Evolutionary conservation across 2,329 filamentous ascomycete genomes (phyloP), one percentile per base, ranked within the genome.

Genomic region (Arthrobotrys iridis): DNA sequence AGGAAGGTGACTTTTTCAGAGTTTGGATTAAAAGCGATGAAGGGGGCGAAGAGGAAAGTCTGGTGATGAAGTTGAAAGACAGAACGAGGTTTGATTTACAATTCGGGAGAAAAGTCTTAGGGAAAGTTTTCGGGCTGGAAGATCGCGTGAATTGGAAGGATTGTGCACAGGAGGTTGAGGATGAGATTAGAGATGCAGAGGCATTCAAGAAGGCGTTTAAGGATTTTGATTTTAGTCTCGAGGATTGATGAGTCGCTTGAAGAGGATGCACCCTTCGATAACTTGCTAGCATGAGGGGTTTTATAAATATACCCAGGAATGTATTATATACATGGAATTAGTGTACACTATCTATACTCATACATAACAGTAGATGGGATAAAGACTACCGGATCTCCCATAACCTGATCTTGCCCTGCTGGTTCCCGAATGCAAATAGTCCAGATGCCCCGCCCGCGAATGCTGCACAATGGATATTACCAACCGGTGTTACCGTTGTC

Each of bases 51-150:
- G 86, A 77, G 85, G 85, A 73, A 83, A 89, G 88, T 67, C 84
- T 97, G 70, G 86, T 93, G 62, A 87, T 98, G 84, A 88, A 88
- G 4, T 86, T 97, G 6, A 87, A 89, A 72, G 84, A 88, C 24
- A 88, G 88, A 15, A 87, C 91, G 77, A 88, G 90, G 11, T 98
- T 99, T 81, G 93, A 97, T 80, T 83, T 97, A 48, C 94, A 98
- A 81, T 98, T 96, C 80, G 93, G 92, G 2, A 87, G 96, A 41
- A 88, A 89, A 46, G 95, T 97, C 2, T 84, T 98, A 81, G 94
- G 93, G 0, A 97, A 97, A 83, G 84, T 99, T 59, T 85, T 99
- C 58, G 88, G 89, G 1, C 83, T 98, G 48, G 92, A 97, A 81
- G 84, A 88, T 46, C 86, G 95, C n/a, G 83, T 90, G 60, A 86